Evolutionary conservation across 2,329 filamentous ascomycete species (phyloP).

Genomic region (Dothidotthia symphoricarpi): DNA sequence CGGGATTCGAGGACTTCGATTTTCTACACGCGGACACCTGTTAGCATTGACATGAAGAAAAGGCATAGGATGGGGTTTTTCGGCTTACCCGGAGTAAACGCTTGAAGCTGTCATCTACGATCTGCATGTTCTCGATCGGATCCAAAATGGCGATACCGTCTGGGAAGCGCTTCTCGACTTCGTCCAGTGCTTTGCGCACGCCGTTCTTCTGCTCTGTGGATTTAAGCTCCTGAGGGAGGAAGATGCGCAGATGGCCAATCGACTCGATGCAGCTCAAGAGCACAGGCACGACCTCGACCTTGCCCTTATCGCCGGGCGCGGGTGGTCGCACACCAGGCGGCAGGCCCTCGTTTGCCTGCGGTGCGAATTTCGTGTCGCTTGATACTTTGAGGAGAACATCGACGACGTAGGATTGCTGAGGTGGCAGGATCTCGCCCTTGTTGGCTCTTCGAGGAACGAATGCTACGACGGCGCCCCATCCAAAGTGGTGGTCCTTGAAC

Average conservation of each 20-base stretch:
- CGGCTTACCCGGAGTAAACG: slow-evolving; percentile 67
- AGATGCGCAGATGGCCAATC: slow-evolving; percentile 79
- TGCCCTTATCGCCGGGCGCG: slow-evolving; percentile 61
- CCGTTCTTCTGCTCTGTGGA: slow-evolving; percentile 66
- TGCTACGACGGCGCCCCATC: slow-evolving; percentile 88
- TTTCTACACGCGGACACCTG: slow-evolving; percentile 62
- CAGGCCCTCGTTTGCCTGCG: slow-evolving; percentile 65
- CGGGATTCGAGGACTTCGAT: slow-evolving; percentile 95
- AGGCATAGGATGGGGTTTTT: not conserved
- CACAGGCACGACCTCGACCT: slow-evolving; percentile 81
- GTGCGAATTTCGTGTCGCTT: slow-evolving; percentile 52
- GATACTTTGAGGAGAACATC: slow-evolving; percentile 74
- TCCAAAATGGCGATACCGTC: slow-evolving; percentile 88
- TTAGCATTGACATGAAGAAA: slow-evolving; percentile 8
- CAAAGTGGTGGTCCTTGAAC: slow-evolving; percentile 77
- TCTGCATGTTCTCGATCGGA: slow-evolving; percentile 94
- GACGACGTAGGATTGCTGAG: slow-evolving; percentile 77
- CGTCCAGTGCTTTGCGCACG: slow-evolving; percentile 66
- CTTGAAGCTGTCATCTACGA: slow-evolving; percentile 89
- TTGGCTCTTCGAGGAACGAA: slow-evolving; percentile 63
- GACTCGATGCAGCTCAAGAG: slow-evolving; percentile 81
- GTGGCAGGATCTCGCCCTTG: slow-evolving; percentile 65
- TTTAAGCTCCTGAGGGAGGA: slow-evolving; percentile 75
- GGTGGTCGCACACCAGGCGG: slow-evolving; percentile 62
- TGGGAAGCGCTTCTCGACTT: slow-evolving; percentile 83